A percentile compares a stretch with the other conserved stretches of the same genome.
Conservation (phyloP, 805 yeast genomes). For the Saccharomycopsis synnaedendra region DNA sequence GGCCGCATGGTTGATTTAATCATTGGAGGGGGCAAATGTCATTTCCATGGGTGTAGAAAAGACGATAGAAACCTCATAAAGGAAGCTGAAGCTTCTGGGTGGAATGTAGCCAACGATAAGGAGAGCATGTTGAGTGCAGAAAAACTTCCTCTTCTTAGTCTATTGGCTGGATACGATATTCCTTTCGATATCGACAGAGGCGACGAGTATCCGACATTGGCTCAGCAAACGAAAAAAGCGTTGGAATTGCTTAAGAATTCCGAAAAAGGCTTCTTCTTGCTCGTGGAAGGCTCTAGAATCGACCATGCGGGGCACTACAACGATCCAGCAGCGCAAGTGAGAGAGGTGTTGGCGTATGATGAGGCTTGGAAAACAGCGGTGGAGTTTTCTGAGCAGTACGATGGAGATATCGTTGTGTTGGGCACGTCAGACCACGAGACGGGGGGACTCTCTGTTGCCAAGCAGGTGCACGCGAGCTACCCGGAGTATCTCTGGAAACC, state of each 20-base stretch:
- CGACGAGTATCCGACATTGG: conserved; percentile 56
- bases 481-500: conserved; percentile 91
- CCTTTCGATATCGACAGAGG: conserved; percentile 80
- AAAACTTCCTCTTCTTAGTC: conserved; percentile 64
- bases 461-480: conserved; percentile 56
- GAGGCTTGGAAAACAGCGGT: conserved; percentile 66
- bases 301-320: conserved; percentile 94
- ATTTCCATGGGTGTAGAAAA: conserved; percentile 61
- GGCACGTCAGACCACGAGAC: conserved; percentile 94
- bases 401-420: conserved; percentile 66
- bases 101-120: conserved; percentile 52
- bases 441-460: conserved; percentile 84
- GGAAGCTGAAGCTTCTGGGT: conserved; percentile 50
- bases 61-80: conserved; percentile 61
- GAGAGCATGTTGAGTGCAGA: conserved; percentile 39
- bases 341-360: conserved; percentile 83
- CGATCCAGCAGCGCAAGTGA: conserved; percentile 90
- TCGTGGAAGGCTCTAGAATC: conserved; percentile 87
- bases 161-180: conserved; percentile 66
- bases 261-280: conserved; percentile 74
- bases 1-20: conserved; percentile 76
- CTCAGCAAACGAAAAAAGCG: conserved; percentile 70
- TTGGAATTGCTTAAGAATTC: conserved; percentile 55
- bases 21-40: conserved; percentile 88
- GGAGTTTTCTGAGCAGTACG: conserved; percentile 55